Evolutionary conservation across 805 yeast genomes (phyloP).

Genomic region (Kodamaea leandrae): DNA sequence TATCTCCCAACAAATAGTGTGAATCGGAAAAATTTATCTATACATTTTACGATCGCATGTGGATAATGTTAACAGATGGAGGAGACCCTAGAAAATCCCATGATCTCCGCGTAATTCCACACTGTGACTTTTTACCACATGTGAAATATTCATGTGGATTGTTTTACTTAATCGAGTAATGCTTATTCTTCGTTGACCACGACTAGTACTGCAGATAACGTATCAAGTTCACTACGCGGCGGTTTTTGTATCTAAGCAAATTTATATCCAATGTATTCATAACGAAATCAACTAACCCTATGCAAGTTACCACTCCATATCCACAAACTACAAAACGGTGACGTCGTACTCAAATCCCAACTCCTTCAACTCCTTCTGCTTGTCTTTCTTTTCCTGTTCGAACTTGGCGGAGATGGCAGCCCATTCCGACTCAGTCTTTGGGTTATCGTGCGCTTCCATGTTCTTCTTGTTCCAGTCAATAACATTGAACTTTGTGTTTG

Average conservation of each 20-base stretch:
- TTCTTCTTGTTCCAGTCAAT: slow-evolving; percentile 60
- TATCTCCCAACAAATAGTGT: not conserved
- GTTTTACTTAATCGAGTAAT: slow-evolving; percentile 6
- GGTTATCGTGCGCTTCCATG: slow-evolving; percentile 51
- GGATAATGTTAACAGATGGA: not conserved
- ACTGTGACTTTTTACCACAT: not conserved
- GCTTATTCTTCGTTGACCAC: not conserved
- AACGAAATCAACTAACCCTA: no score
- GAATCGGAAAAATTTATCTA: not conserved
- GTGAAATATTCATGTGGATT: slow-evolving; percentile 2
- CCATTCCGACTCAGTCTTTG: slow-evolving; percentile 59
- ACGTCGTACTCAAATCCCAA: slow-evolving; percentile 56
- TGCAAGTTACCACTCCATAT: not conserved
- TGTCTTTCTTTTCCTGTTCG: slow-evolving; percentile 39
- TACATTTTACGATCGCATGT: not conserved
- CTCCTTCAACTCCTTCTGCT: slow-evolving; percentile 48
- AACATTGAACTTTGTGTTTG: slow-evolving; percentile 51
- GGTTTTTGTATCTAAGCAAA: no score
- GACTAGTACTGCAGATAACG: not conserved
- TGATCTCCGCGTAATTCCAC: not conserved
- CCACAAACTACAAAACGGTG: slow-evolving; percentile 13
- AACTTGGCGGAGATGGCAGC: slow-evolving; percentile 48
- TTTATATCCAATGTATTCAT: no score
- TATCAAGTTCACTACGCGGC: no score
- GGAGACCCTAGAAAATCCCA: not conserved